Evolutionary conservation across 2,329 filamentous ascomycete genomes (phyloP), one percentile per base, ranked within the genome.

Genomic region (Fusarium annulatum): DNA sequence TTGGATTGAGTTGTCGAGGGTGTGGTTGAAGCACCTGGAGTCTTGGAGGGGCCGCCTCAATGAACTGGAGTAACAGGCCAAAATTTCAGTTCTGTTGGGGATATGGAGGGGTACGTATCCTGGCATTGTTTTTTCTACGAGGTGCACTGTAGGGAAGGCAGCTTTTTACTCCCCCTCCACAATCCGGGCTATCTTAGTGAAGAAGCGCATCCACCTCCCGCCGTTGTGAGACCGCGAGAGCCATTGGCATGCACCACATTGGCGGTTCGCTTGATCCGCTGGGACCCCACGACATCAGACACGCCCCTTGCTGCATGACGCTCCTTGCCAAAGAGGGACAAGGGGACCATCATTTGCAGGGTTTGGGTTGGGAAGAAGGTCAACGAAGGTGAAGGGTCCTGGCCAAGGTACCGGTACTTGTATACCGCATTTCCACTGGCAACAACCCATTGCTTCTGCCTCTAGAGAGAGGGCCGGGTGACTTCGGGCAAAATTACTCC

Each of bases 31-130:
- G 65, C 75, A 69, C 61, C 75, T 59, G 66, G 76, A 69, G 68
- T 76, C 66, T 75, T 75, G 72, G 73, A 75, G 72, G 73, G 73
- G 67, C 75, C 76, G 67, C 73, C 72, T 69, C 76, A 78, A 73
- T 72, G 72, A 67, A 73, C 74, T 70, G 72, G 74, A 78, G 71
- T 68, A 72, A 62, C 76, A 76, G 76, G 76, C 74, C 76, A 78
- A 78, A 78, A 78, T 70, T 83, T 82, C 81, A 81, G 81, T 82
- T 83, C 80, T 84, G 80, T 84, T 85, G 83, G 83, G 83, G 83
- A 83, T 80, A 76, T 76, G 73, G 73, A 77, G 74, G 76, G 76
- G 75, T 78, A 78, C 76, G 76, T 78, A 78, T 77, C 76, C 69
- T 67, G 51, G 68, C 72, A 72, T 48, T 69, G 56, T 75, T 73